Conservation (phyloP, 768 basidiomycete genomes). For the Leccinum fibrillosum region DNA sequence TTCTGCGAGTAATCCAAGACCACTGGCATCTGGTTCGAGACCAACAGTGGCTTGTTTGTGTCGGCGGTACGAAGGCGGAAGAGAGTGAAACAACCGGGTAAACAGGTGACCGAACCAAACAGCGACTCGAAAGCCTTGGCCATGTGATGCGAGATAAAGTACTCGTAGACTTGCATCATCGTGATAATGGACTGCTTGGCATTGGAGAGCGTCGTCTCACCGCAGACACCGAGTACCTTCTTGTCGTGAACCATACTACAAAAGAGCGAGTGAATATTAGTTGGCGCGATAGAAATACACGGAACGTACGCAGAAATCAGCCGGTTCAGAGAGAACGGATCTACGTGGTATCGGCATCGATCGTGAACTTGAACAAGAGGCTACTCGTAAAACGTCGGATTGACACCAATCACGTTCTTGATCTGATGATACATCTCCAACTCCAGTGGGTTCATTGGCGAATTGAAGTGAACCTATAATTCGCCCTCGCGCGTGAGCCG, state of each 20-base stretch:
- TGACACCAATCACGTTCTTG: slow-evolving; percentile 99
- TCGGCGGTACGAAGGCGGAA: slow-evolving; percentile 94
- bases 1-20: slow-evolving; percentile 94
- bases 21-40: slow-evolving; percentile 71
- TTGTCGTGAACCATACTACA: slow-evolving; percentile 94
- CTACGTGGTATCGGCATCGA: slow-evolving; percentile 96
- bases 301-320: slow-evolving; percentile 78
- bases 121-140: slow-evolving; percentile 97
- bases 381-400: slow-evolving; percentile 98
- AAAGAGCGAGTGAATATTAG: not conserved
- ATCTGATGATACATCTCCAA: slow-evolving; percentile 99
- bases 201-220: slow-evolving; percentile 91
- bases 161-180: slow-evolving; percentile 99
- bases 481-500: not conserved
- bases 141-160: slow-evolving; percentile 98
- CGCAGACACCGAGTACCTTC: slow-evolving; percentile 90
- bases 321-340: slow-evolving; percentile 82
- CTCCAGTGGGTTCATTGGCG: slow-evolving; percentile 95
- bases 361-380: slow-evolving; percentile 56
- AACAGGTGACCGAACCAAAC: slow-evolving; percentile 97
- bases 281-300: not conserved
- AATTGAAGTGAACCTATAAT: slow-evolving; percentile 87
- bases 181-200: slow-evolving; percentile 93
- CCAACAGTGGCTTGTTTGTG: slow-evolving; percentile 90
- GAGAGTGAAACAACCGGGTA: slow-evolving; percentile 98